Evolutionary conservation across 768 basidiomycete genomes (phyloP).

Genomic region (Amanita exitialis): DNA sequence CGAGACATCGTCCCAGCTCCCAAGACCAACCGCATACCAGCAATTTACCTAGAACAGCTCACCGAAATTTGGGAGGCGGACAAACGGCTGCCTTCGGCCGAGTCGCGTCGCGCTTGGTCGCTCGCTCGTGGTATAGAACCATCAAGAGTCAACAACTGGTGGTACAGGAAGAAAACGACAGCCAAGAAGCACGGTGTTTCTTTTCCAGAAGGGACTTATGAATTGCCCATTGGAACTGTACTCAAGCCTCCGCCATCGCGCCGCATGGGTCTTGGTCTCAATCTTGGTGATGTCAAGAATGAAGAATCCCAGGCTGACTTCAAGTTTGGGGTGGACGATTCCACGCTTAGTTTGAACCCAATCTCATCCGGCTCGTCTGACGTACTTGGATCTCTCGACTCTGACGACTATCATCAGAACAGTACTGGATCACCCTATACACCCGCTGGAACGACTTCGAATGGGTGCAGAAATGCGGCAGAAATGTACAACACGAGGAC

Average conservation of each 20-base stretch:
- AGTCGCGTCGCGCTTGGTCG: slow-evolving; percentile 29
- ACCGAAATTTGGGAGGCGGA: slow-evolving; percentile 24
- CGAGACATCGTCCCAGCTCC: not conserved
- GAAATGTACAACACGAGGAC: not conserved
- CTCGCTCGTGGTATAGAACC: slow-evolving; percentile 26
- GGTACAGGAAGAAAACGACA: slow-evolving; percentile 21
- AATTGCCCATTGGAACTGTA: slow-evolving; percentile 21
- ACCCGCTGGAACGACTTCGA: not conserved
- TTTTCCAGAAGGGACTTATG: slow-evolving; percentile 24
- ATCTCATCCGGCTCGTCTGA: not conserved
- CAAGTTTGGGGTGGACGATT: not conserved
- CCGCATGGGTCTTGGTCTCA: not conserved
- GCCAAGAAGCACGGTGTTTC: slow-evolving; percentile 18
- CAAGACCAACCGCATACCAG: not conserved
- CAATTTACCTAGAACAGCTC: slow-evolving; percentile 21
- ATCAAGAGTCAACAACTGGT: slow-evolving; percentile 25
- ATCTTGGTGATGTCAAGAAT: not conserved
- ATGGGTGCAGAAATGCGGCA: not conserved
- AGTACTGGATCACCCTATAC: not conserved
- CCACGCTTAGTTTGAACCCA: not conserved
- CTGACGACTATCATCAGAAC: not conserved
- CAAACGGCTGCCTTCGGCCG: slow-evolving; percentile 24
- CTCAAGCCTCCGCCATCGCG: not conserved
- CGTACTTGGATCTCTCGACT: not conserved
- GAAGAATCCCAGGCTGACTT: not conserved